Base-by-base conservation (phyloP, 1,139 yeast species). In the Nadsonia commutata region DNA sequence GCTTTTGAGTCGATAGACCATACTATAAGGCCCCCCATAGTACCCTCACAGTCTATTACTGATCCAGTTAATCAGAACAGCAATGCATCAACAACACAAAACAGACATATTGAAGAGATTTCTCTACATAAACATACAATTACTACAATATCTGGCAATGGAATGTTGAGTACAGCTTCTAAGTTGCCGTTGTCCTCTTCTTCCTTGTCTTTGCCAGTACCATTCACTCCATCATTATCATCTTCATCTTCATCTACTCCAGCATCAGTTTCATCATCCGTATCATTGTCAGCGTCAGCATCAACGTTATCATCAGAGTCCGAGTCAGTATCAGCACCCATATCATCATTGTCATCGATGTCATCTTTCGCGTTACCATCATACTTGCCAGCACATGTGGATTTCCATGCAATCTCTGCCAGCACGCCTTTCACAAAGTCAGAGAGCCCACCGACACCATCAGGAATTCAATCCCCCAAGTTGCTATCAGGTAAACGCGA, bases 341-440 rank as follows among this genome's bases (percentile, higher is more conserved):
- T 44, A 20, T 18, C 50, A 40, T n/a, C 46, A 41, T 38, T 45
- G 40, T 21, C 42, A 23, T 21, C 46, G 45, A 23, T 47, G 38
- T 31, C 49, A 40, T 3, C 41, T 36, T 17, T 19, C 17, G 36
- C 46, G 39, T 27, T 38, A 18, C 33, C 60, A 36, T 42, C 43
- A 37, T 27, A 48, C 43, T 37, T 54, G 47, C 39, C 54, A 47
- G 38, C 53, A 45, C 20, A 48, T 54, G 42, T 52, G 45, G 50
- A 55, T 20, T 18, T 18, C 27, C 27, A 20, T 20, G 18, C 43
- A 33, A 36, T 39, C 21, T 23, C 27, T 36, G 16, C 42, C 36
- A 39, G 39, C 39, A 19, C 42, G 42, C 3, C 33, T 40, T 38
- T 21, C 22, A 18, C 37, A 36, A 36, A 39, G 42, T 17, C 39